These are phyloP conservation scores for Boletus rubescentipes DNA, from an alignment of 768 basidiomycete species.

Conservation along the genomic window DNA sequence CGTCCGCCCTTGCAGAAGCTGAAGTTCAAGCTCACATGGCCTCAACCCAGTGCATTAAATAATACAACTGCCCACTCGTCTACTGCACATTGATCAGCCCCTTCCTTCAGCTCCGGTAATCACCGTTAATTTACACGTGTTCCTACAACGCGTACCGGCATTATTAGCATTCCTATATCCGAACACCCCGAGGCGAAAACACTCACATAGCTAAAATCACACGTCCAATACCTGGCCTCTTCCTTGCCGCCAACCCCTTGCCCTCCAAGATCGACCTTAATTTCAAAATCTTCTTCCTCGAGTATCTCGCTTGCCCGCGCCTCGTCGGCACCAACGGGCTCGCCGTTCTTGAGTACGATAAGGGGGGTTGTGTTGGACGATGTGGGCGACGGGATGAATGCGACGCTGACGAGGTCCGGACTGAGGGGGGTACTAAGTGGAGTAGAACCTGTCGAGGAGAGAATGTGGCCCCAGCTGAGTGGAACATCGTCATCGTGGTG, in stretches of 20 bases:
- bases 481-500: not conserved
- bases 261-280: conserved; percentile 74
- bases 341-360: conserved; percentile 85
- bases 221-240: conserved; percentile 91
- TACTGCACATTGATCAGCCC: not conserved
- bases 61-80: not conserved
- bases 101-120: conserved; percentile 65
- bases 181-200: not conserved
- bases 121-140: conserved; percentile 93
- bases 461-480: conserved; percentile 90
- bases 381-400: conserved; percentile 75
- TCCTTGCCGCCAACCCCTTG: conserved; percentile 55
- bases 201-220: conserved; percentile 96
- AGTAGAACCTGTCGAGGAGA: conserved; percentile 87
- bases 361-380: conserved; percentile 48
- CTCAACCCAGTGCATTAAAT: not conserved
- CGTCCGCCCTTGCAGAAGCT: not conserved
- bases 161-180: not conserved
- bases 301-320: conserved; percentile 83
- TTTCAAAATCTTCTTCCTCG: conserved; percentile 76
- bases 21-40: not conserved
- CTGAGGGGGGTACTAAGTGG: conserved; percentile 58
- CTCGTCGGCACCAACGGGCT: conserved; percentile 88
- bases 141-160: conserved; percentile 69
- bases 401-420: conserved; percentile 78